Evolutionary conservation across 2,329 filamentous ascomycete species (phyloP).

Genomic region (Beauveria rudraprayagi): DNA sequence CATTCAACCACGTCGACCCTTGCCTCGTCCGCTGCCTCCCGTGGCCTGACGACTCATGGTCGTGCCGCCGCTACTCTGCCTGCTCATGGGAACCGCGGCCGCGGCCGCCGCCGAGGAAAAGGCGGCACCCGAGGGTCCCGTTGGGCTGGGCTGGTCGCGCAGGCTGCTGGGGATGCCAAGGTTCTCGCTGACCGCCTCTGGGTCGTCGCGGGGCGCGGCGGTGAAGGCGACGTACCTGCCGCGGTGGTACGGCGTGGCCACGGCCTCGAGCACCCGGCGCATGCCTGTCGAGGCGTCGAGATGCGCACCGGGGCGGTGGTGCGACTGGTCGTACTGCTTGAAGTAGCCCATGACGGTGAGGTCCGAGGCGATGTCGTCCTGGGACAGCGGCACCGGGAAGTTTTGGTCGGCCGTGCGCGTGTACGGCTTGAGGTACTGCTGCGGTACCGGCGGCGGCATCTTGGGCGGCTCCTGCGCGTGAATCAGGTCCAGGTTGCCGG

Average conservation of each 20-base stretch:
- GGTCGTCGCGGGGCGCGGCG: slow-evolving; percentile 36
- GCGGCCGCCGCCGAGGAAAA: slow-evolving; percentile 29
- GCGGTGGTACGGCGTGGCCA: slow-evolving; percentile 39
- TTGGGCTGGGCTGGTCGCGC: slow-evolving; percentile 32
- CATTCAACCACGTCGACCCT: slow-evolving; percentile 26
- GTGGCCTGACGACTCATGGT: slow-evolving; percentile 50
- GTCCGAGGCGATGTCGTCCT: slow-evolving; percentile 47
- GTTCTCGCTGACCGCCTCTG: slow-evolving; percentile 41
- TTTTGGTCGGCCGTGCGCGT: slow-evolving; percentile 47
- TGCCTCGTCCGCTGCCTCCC: slow-evolving; percentile 41
- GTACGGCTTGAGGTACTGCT: slow-evolving; percentile 52
- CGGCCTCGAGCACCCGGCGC: slow-evolving; percentile 47
- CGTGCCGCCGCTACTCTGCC: slow-evolving; percentile 44
- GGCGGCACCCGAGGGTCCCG: slow-evolving; percentile 18
- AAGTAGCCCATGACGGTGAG: slow-evolving; percentile 51
- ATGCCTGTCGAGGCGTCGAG: slow-evolving; percentile 40
- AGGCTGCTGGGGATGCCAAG: slow-evolving; percentile 41
- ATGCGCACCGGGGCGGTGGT: slow-evolving; percentile 47
- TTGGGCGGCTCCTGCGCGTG: slow-evolving; percentile 47
- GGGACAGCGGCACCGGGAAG: slow-evolving; percentile 41
- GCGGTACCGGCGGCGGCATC: slow-evolving; percentile 48
- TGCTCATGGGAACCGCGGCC: slow-evolving; percentile 44
- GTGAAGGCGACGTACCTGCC: slow-evolving; percentile 42
- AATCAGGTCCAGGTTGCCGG: slow-evolving; percentile 50
- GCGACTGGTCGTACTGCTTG: slow-evolving; percentile 45